Evolutionary conservation across 2,329 filamentous ascomycete genomes (phyloP).

Genomic region (Ascochyta lentis): DNA sequence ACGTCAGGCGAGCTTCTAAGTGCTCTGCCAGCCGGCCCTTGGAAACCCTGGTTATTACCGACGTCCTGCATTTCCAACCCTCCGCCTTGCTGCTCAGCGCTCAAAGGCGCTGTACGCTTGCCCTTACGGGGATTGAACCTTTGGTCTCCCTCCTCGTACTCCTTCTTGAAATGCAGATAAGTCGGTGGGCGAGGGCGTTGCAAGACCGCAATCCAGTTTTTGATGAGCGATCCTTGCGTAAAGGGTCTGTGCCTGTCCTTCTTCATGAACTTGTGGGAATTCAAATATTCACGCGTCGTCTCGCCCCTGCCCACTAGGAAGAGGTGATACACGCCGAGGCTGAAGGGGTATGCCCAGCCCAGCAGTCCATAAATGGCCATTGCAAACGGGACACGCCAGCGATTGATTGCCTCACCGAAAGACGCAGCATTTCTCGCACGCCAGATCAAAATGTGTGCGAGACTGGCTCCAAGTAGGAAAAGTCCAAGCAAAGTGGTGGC

Average conservation of each 20-base stretch:
- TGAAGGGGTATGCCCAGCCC: conserved; percentile 78
- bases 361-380: conserved; percentile 85
- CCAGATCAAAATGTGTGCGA: conserved; percentile 83
- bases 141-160: conserved; percentile 82
- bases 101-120: conserved; percentile 57
- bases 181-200: conserved; percentile 84
- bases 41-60: conserved; percentile 37
- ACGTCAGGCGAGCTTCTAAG: conserved; percentile 21
- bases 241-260: conserved; percentile 91
- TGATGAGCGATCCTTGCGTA: conserved; percentile 74
- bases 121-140: conserved; percentile 71
- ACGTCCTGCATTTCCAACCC: conserved; percentile 74
- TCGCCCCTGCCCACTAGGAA: conserved; percentile 91
- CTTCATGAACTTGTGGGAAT: conserved; percentile 93
- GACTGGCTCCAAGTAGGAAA: conserved; percentile 76
- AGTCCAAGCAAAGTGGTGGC: conserved; percentile 77
- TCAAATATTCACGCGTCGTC: conserved; percentile 94
- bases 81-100: conserved; percentile 60
- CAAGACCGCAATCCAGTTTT: conserved; percentile 83
- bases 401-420: conserved; percentile 71
- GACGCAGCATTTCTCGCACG: conserved; percentile 66
- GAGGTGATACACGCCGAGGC: conserved; percentile 85
- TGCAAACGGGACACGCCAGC: conserved; percentile 82
- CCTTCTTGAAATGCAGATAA: conserved; percentile 84
- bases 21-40: conserved; percentile 40